These are phyloP conservation scores for Elaeagnus macrophylla DNA, from an alignment of 306 rosid genomes.

Conservation along the genomic window DNA sequence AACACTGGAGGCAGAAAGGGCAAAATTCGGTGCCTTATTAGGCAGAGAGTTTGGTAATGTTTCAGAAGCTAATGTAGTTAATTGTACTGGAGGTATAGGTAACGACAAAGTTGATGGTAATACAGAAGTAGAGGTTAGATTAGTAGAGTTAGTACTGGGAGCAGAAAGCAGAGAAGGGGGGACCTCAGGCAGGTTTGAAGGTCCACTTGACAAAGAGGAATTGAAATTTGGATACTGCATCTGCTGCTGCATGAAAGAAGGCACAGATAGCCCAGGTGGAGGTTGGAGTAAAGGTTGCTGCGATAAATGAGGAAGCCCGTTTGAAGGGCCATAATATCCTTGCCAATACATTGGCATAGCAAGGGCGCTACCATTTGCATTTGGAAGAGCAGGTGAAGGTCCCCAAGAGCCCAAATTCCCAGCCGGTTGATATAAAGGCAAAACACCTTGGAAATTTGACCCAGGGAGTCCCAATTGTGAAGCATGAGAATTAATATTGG, in stretches of 20 bases:
- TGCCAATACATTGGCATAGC: conserved; percentile 94
- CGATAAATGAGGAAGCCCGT: conserved; percentile 68
- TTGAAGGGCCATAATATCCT: conserved; percentile 85
- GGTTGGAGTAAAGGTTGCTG: conserved; percentile 73
- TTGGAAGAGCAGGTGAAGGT: conserved; percentile 58
- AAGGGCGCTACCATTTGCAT: conserved; percentile 64
- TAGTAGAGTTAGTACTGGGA: conserved; percentile 29
- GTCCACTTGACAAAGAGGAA: conserved; percentile 46
- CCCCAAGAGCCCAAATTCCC: conserved; percentile 82
- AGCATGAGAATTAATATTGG: conserved; percentile 54
- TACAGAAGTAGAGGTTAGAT: conserved; percentile 34
- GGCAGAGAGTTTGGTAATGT: conserved; percentile 28
- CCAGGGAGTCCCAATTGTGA: conserved; percentile 62
- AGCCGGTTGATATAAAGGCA: conserved; percentile 86
- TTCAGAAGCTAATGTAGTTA: conserved; percentile 48
- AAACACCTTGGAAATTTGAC: conserved; percentile 55
- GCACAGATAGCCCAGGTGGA: conserved; percentile 70
- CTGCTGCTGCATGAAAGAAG: conserved; percentile 66
- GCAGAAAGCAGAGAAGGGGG: conserved; percentile 43
- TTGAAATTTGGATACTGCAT: conserved; percentile 67
- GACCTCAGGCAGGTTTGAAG: conserved; percentile 56
- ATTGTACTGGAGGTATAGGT: conserved; percentile 27
- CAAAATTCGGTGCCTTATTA: conserved; percentile 42
- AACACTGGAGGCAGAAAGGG: conserved; percentile 29
- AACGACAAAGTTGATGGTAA: conserved; percentile 29